Evolutionary conservation across 495 filamentous ascomycete species (phyloP).

Genomic region (Talaromyces proteolyticus): DNA sequence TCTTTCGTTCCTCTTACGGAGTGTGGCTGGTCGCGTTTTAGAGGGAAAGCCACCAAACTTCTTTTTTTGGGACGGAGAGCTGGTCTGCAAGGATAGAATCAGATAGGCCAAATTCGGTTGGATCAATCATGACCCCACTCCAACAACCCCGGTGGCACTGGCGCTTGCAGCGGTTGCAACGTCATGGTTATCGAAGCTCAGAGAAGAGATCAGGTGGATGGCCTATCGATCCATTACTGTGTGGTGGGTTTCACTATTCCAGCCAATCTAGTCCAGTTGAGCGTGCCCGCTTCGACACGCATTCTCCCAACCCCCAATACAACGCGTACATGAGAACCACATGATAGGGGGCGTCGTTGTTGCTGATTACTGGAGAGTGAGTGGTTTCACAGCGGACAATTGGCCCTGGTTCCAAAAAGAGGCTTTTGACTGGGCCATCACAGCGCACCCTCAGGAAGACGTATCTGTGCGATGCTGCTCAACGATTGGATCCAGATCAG

Average conservation of each 20-base stretch:
- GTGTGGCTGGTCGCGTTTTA: background rate
- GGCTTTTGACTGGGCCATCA: background rate
- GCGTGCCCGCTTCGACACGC: no score
- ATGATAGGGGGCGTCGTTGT: background rate
- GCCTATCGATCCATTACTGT: background rate
- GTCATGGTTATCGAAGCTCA: no score
- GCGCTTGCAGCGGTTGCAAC: background rate
- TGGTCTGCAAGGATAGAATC: no score
- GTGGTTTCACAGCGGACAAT: background rate
- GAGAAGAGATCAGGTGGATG: background rate
- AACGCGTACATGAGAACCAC: background rate
- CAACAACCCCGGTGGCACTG: no score
- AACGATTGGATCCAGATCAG: background rate
- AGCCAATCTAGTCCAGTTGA: background rate
- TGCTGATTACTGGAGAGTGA: background rate
- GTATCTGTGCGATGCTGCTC: background rate
- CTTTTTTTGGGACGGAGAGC: no score
- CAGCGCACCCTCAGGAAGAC: background rate
- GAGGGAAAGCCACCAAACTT: background rate
- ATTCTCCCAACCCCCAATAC: background rate
- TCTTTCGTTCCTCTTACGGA: background rate
- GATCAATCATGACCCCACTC: background rate
- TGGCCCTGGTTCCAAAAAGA: background rate
- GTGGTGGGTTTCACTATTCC: background rate
- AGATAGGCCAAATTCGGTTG: no score